phyloP scores from a whole-genome alignment of 2,329 filamentous ascomycete genomes.

The Botrytis squamosa region DNA sequence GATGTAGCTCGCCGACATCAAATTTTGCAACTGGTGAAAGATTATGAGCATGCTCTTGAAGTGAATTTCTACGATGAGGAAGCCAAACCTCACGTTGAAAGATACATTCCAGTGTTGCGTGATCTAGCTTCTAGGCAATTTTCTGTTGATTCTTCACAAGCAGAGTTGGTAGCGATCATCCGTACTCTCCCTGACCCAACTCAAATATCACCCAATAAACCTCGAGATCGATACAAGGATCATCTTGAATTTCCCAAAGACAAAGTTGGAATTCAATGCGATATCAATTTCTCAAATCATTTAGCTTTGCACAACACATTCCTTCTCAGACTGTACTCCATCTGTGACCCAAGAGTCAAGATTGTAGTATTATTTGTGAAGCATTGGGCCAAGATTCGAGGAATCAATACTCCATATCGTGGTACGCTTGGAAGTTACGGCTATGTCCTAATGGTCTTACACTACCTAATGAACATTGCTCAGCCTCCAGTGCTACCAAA shows the following conservation, averaged over 20 bases:
- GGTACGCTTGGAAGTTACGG: constrained; percentile 88
- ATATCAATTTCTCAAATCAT: constrained; percentile 87
- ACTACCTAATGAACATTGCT: constrained; percentile 82
- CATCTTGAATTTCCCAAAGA: constrained; percentile 74
- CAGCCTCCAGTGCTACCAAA: constrained; percentile 82
- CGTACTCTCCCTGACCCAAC: constrained; percentile 41
- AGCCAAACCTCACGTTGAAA: constrained; percentile 42
- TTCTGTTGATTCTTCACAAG: constrained; percentile 17
- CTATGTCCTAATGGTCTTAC: constrained; percentile 87
- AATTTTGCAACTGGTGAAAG: constrained; percentile 53
- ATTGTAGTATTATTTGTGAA: constrained; percentile 84
- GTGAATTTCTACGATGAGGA: constrained; percentile 47
- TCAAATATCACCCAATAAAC: constrained; percentile 49
- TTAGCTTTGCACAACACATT: constrained; percentile 81
- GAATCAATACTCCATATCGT: constrained; percentile 82
- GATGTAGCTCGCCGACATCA: constrained; percentile 47
- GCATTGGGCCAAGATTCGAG: constrained; percentile 81
- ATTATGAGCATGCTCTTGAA: constrained; percentile 55
- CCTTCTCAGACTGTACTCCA: constrained; percentile 79
- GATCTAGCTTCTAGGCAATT: constrained; percentile 37
- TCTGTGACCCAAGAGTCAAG: constrained; percentile 73
- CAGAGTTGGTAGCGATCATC: constrained; percentile 30
- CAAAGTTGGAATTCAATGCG: constrained; percentile 79
- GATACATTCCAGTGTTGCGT: constrained; percentile 53
- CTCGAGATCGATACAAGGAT: constrained; percentile 55